Evolutionary conservation across 352 stramenopile genomes (phyloP), one percentile per base, ranked within the genome.

Genomic region (Thalassiosira exigua): DNA sequence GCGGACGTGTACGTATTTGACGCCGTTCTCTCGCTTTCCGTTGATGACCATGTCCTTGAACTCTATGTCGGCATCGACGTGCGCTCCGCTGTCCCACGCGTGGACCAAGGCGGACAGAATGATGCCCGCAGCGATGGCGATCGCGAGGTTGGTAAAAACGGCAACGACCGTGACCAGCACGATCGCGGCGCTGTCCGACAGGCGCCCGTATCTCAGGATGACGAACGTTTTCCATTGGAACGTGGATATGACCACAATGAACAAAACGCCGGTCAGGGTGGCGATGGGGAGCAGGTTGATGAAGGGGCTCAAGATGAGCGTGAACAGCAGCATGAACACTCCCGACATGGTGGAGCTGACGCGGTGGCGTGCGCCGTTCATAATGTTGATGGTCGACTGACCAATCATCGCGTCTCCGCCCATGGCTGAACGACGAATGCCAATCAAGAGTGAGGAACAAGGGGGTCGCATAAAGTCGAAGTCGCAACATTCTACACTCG

Each of bases 381-480:
- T 74, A 33, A 96, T 89, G 64, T 96, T 97, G 39, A 95, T 94
- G 11, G 93, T 96, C 0, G 93, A 96, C 87, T 96, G 93, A 7
- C 93, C 94, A 73, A 97, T 96, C 92, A 96, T 96, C 9, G 93
- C 95, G 75, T 92, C 94, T 67, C 94, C 94, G 48, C 93, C 94
- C 82, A 89, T 86, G 44, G 72, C 79, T 58, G 22, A 33, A 21
- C 19, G 50, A 58, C 27, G 1, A 41, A 26, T 3, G 5, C 44
- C 19, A 26, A 26, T 12, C 21, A 48, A 42, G 51, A 9, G 7
- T 12, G 22, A 57, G 17, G 17, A 53, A 30, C 17, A 52, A 3
- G 33, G 33, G 4, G 2, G 29, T 27, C 22, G 1, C n/a, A 24
- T n/a, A 19, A 62, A 2, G 1, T 36, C 36, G n/a, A n/a, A 14